Evolutionary conservation across 139 green algal species (phyloP).

Genomic region (Pleodorina starrii): DNA sequence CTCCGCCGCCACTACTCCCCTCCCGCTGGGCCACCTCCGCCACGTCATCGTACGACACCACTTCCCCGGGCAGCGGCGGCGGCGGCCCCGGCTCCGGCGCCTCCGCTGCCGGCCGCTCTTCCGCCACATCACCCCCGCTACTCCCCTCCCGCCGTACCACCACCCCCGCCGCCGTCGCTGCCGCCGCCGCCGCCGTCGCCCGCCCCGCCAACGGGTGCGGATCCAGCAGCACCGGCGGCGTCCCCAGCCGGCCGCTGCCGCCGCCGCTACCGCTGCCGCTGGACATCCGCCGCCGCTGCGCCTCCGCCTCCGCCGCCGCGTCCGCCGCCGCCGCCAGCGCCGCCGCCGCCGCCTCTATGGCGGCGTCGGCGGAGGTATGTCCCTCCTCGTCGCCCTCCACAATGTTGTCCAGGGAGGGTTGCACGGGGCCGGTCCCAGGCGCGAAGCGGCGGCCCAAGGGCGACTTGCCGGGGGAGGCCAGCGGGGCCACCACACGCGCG

Average conservation of each 20-base stretch:
- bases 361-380: neutral
- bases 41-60: neutral
- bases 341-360: neutral
- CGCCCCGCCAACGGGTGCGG: conserved; percentile 24
- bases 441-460: conserved; percentile 41
- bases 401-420: conserved; percentile 39
- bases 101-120: neutral
- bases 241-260: neutral
- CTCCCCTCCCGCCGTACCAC: neutral
- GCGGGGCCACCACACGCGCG: neutral
- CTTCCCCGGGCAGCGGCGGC: conserved; percentile 1
- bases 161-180: neutral
- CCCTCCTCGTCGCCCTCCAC: conserved; percentile 39
- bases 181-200: neutral
- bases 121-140: neutral
- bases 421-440: neutral
- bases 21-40: neutral
- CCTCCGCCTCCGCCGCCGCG: neutral
- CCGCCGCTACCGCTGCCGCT: neutral
- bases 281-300: neutral
- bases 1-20: neutral
- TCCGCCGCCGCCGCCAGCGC: neutral
- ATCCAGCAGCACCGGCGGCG: conserved; percentile 5
- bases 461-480: conserved; percentile 36
- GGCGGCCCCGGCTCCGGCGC: neutral